Evolutionary conservation across 441 rosid genomes (phyloP), one percentile per base, ranked within the genome.

Genomic region (Euphorbia corollata): DNA sequence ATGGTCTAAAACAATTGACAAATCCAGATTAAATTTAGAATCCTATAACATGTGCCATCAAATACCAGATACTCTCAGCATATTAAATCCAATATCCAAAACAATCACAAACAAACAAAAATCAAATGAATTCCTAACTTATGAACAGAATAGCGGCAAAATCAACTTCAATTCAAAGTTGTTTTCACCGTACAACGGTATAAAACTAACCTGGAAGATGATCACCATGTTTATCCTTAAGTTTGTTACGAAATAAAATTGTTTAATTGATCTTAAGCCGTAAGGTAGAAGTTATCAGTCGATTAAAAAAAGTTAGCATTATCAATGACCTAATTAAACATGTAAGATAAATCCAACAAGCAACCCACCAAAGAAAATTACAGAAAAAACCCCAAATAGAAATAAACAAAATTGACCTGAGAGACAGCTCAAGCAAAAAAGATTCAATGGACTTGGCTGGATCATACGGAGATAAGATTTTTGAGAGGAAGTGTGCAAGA

Each of bases 361-460:
- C 36, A 64, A 73, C 66, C 59, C 59, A 55, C 57, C 38, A 34
- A 32, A 15, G 50, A 36, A 71, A 78, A 64, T 59, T 43, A 1
- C 63, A 51, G 64, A 24, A 64, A 68, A 78, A 69, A 47, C 47
- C 67, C 48, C 62, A 62, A 54, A 62, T 32, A 20, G 71, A 56
- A 41, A 59, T n/a, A 59, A 22, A 45, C 20, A 19, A 58, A 54
- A 43, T 18, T 39, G 51, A 68, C 54, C 3, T 59, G 54, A 22
- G 34, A 67, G 54, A 65, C 23, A 59, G 39, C 47, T 41, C 10
- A 59, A 59, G 61, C 50, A 27, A 36, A 36, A 39, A 54, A 47
- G 67, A 34, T 22, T 16, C n/a, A 27, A 36, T n/a, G 55, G 18
- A 6, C 30, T 34, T 38, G 16, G 24, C 23, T 36, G 18, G 71